Evolutionary conservation across 441 rosid genomes (phyloP).

Genomic region (Sinapis alba): DNA sequence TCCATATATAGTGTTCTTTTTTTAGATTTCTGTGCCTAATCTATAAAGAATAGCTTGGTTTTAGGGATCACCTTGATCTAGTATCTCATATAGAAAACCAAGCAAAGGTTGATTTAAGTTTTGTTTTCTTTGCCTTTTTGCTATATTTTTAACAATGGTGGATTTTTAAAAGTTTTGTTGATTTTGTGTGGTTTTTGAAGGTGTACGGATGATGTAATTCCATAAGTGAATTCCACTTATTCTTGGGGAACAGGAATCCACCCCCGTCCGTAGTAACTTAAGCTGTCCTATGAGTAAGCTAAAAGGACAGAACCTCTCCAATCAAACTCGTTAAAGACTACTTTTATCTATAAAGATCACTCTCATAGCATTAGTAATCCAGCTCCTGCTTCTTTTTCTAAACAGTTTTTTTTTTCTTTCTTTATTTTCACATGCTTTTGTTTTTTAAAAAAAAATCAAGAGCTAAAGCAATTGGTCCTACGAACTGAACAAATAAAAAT

Average conservation of each 20-base stretch:
- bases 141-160: slow-evolving; percentile 30
- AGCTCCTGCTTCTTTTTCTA: slow-evolving; percentile 1
- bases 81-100: slow-evolving; percentile 4
- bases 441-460: slow-evolving; percentile 2
- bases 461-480: slow-evolving; percentile 31
- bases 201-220: slow-evolving; percentile 32
- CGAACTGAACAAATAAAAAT: slow-evolving; percentile 5
- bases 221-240: slow-evolving; percentile 21
- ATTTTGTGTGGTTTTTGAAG: slow-evolving; percentile 10
- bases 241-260: slow-evolving; percentile 29
- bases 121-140: slow-evolving; percentile 19
- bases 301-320: slow-evolving; percentile 28
- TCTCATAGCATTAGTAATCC: slow-evolving; percentile 17
- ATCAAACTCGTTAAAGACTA: slow-evolving; percentile 13
- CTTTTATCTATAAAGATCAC: not conserved
- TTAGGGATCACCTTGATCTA: not conserved
- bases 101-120: not conserved
- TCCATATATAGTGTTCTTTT: not conserved
- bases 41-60: not conserved
- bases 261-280: slow-evolving; percentile 21
- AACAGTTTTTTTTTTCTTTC: slow-evolving; percentile 14
- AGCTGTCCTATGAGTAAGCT: slow-evolving; percentile 16
- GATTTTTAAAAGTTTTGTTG: slow-evolving; percentile 20
- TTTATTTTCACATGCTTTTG: not conserved
- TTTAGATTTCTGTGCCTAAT: not conserved